Conservation (phyloP, 768 basidiomycete species). For the Suillus hirtellus region DNA sequence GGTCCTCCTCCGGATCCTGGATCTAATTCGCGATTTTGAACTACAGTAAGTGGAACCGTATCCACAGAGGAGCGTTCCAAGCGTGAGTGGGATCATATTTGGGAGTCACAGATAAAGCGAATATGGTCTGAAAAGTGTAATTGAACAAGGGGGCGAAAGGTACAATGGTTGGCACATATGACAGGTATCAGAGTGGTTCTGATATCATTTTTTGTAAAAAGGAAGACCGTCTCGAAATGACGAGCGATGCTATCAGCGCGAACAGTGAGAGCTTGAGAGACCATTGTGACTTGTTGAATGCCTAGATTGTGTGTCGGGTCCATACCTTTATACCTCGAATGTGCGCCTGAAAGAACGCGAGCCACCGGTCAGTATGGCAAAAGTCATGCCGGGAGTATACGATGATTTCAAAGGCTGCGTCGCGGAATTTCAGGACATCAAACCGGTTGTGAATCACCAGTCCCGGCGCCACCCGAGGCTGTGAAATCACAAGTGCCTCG, state of each 20-base stretch:
- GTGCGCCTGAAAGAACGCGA: background rate
- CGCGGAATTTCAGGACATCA: background rate
- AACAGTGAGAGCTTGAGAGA: background rate
- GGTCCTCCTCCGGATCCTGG: too few species aligned
- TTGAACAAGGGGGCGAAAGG: background rate
- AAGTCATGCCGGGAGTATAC: background rate
- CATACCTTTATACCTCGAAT: background rate
- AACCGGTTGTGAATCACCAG: background rate
- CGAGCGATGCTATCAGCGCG: slow-evolving; percentile 6
- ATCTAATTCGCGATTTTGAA: too few species aligned
- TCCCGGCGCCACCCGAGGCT: background rate
- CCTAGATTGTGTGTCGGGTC: too few species aligned
- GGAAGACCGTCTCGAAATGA: slow-evolving; percentile 23
- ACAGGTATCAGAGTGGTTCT: slow-evolving; percentile 20
- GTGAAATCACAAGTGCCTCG: background rate
- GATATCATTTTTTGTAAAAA: slow-evolving; percentile 26
- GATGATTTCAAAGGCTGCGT: background rate
- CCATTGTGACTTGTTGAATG: background rate
- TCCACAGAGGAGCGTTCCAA: too few species aligned
- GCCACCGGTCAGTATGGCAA: background rate
- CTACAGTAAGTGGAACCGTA: too few species aligned
- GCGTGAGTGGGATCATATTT: too few species aligned
- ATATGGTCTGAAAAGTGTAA: too few species aligned
- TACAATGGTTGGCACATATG: slow-evolving; percentile 10
- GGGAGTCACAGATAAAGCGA: too few species aligned